These are phyloP conservation scores for Psilocybe sp. DNA, from an alignment of 768 basidiomycete genomes.

Conservation along the genomic window DNA sequence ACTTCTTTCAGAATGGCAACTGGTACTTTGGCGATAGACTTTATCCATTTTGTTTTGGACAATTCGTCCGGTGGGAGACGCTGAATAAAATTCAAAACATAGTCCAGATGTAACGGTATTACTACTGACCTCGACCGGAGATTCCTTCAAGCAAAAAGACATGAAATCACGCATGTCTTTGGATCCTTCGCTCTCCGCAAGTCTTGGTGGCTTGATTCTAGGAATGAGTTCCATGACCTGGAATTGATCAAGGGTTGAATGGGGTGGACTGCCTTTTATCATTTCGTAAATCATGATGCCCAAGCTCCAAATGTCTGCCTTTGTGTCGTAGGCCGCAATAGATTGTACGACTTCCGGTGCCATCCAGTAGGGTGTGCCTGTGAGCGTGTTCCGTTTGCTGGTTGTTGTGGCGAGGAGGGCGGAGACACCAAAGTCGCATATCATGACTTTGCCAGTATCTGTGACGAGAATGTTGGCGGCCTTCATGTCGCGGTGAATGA, in stretches of 20 bases:
- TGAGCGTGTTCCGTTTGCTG: conserved; percentile 93
- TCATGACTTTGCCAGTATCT: conserved; percentile 84
- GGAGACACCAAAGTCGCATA: conserved; percentile 98
- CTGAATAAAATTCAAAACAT: conserved; percentile 36
- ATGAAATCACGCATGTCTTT: conserved; percentile 90
- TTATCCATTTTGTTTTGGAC: conserved; percentile 87
- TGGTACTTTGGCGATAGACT: conserved; percentile 61
- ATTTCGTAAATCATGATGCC: conserved; percentile 97
- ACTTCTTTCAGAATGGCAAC: conserved; percentile 77
- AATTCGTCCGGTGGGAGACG: conserved; percentile 90
- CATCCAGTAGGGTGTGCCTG: conserved; percentile 99
- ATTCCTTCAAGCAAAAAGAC: conserved; percentile 75
- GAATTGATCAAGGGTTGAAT: conserved; percentile 82
- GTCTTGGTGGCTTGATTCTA: conserved; percentile 74
- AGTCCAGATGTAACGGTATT: neutral
- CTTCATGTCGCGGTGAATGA: conserved; percentile 98
- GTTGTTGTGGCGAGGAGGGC: conserved; percentile 81
- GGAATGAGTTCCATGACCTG: conserved; percentile 89
- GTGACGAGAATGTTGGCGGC: conserved; percentile 95
- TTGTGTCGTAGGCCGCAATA: conserved; percentile 90
- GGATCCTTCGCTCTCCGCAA: conserved; percentile 75
- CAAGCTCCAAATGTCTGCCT: conserved; percentile 97
- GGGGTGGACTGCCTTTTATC: conserved; percentile 93
- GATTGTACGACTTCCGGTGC: conserved; percentile 94
- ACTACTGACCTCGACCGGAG: conserved; percentile 65